Evolutionary conservation across 495 filamentous ascomycete genomes (phyloP).

Genomic region (Antarctomyces pellizariae): DNA sequence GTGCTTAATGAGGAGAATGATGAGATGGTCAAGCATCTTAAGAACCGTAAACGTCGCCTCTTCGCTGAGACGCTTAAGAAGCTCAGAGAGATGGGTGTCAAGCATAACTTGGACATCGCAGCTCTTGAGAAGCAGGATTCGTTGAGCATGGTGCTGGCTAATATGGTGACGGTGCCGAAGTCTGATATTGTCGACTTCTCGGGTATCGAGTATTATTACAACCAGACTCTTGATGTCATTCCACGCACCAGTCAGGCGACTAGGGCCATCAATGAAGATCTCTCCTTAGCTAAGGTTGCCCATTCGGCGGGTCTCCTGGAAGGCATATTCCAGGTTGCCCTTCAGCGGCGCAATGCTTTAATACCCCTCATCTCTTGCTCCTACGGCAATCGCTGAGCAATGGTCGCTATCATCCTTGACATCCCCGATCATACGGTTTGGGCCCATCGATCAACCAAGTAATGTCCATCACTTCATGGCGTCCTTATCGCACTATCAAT

Average conservation of each 20-base stretch:
- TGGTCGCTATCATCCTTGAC: too few relatives aligned
- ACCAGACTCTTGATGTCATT: slow-evolving; percentile 48
- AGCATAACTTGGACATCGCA: slow-evolving; percentile 46
- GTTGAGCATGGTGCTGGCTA: slow-evolving; percentile 40
- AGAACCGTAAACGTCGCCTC: slow-evolving; percentile 71
- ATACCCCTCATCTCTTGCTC: slow-evolving; percentile 20
- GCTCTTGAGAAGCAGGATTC: slow-evolving; percentile 48
- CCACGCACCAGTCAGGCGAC: slow-evolving; percentile 37
- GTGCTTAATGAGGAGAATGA: slow-evolving; percentile 64
- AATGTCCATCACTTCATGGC: too few relatives aligned
- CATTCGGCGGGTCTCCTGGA: slow-evolving; percentile 66
- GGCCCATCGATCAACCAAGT: too few relatives aligned
- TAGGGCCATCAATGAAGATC: slow-evolving; percentile 59
- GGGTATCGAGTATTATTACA: slow-evolving; percentile 47
- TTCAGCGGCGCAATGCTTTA: slow-evolving; percentile 40
- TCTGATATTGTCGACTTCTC: slow-evolving; percentile 10
- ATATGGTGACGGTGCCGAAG: slow-evolving; percentile 14
- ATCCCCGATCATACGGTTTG: too few relatives aligned
- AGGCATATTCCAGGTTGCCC: slow-evolving; percentile 41
- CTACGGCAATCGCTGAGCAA: too few relatives aligned
- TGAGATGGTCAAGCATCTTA: slow-evolving; percentile 58
- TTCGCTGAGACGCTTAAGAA: slow-evolving; percentile 68
- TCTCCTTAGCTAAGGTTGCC: slow-evolving; percentile 51
- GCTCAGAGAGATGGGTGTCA: slow-evolving; percentile 71
- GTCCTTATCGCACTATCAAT: too few relatives aligned